Evolutionary conservation across 2,329 filamentous ascomycete genomes (phyloP), one percentile per base, ranked within the genome.

Genomic region (Clathrospora elynae): DNA sequence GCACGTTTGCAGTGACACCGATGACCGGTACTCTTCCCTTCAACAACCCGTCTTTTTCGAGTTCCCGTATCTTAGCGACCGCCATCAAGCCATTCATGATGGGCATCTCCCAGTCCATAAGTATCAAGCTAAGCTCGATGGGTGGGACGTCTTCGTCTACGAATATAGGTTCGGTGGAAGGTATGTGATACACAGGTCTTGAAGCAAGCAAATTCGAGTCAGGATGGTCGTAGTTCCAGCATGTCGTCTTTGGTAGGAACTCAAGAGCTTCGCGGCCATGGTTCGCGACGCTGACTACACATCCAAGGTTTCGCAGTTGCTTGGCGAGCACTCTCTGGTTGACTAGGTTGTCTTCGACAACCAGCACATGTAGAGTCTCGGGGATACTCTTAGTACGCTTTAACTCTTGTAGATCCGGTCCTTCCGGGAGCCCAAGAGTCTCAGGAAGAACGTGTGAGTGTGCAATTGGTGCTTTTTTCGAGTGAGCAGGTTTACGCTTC

Each of bases 161-260:
- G 6, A 16, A 23, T 19, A 37, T 33, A 5, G 42, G 34, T 8
- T 50, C 49, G 8, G 36, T 40, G 8, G 36, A 47, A 1, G 40
- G 33, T 18, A 46, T 42, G 25, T 41, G 34, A 8, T 14, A 36
- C 4, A 29, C 41, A 12, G 30, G 25, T 17, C 30, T 17, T 39
- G 10, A 86, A 66, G 90, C 84, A 80, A 84, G 35, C 1, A 35
- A 35, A 20, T 19, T 2, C 2, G 17, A 31, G 22, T 13, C 17
- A 8, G 30, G 36, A 2, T 52, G 35, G 1, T 35, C 24, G 12
- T 53, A 37, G 18, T 64, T 51, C 61, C 64, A 65, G 2, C 47
- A 43, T 6, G 24, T 51, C 1, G 63, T 70, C 17, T 45, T 58
- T 4, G 55, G 50, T 2, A 73, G 41, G 19, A 68, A 64, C 2